Evolutionary conservation across 1,284 basidiomycete genomes (phyloP).

Genomic region (Singerocomus rubriflavus): DNA sequence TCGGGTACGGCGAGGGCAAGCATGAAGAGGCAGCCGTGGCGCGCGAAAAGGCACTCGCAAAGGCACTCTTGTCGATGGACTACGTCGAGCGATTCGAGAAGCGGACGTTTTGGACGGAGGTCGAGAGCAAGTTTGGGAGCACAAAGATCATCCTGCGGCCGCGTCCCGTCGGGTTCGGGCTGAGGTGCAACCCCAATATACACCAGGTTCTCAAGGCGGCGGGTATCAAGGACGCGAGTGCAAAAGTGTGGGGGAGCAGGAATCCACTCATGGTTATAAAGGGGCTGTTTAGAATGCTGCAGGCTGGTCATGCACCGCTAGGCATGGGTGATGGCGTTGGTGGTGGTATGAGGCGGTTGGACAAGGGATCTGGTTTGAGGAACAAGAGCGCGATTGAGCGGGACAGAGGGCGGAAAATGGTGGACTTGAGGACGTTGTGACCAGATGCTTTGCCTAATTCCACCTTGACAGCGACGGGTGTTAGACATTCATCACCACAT

Average conservation of each 20-base stretch:
- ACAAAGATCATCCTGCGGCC: constrained; percentile 84
- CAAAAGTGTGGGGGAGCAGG: constrained; percentile 91
- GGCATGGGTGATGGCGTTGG: constrained; percentile 77
- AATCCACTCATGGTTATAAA: constrained; percentile 70
- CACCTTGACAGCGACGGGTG: too few species aligned
- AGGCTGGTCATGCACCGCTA: constrained; percentile 70
- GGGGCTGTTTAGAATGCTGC: constrained; percentile 54
- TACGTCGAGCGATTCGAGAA: constrained; percentile 86
- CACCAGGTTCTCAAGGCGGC: constrained; percentile 89
- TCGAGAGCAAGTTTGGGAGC: constrained; percentile 83
- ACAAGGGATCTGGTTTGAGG: constrained; percentile 66
- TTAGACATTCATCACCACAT: too few species aligned
- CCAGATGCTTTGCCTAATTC: neutral
- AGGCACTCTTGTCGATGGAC: constrained; percentile 82
- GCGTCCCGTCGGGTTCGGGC: constrained; percentile 90
- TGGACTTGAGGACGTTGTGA: constrained; percentile 54
- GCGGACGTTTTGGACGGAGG: constrained; percentile 88
- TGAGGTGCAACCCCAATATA: constrained; percentile 86
- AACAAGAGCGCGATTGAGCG: constrained; percentile 65
- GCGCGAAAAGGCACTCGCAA: constrained; percentile 60
- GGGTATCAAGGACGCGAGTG: constrained; percentile 92
- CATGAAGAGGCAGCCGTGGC: constrained; percentile 62
- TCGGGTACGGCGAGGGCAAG: constrained; percentile 90
- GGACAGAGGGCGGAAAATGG: constrained; percentile 66
- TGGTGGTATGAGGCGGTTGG: constrained; percentile 61